A percentile compares a stretch with the other conserved stretches of the same genome.
phyloP scores from a whole-genome alignment of 2,329 filamentous ascomycete species.

The Penicillium sp. region DNA sequence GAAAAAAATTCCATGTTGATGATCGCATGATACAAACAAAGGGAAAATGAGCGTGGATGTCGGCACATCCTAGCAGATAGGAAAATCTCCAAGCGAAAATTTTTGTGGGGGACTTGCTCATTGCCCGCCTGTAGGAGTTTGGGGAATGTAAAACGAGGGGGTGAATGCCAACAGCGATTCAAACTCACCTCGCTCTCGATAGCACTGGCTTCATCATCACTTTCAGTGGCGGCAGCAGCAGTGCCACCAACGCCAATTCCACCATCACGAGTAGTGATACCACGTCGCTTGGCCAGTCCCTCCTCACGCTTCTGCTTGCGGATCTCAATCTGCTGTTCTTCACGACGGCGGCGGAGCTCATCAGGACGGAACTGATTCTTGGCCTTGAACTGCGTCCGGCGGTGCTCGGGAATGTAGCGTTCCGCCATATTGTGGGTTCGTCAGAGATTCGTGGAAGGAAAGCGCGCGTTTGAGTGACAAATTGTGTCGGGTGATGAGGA shows the following conservation, averaged over 20 bases:
- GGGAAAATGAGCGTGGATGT: conserved; percentile 1
- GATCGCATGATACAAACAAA: conserved; percentile 28
- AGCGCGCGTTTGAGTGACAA: conserved; percentile 21
- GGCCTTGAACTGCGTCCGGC: conserved; percentile 98
- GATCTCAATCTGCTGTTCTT: conserved; percentile 99
- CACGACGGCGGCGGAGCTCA: conserved; percentile 93
- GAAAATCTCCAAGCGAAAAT: not conserved
- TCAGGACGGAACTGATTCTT: conserved; percentile 99
- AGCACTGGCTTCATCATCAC: conserved; percentile 91
- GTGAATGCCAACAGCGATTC: conserved; percentile 15
- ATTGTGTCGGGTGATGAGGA: conserved; percentile 8
- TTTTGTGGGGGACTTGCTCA: not conserved
- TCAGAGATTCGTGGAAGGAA: conserved; percentile 18
- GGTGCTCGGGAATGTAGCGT: conserved; percentile 98
- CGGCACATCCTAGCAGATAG: not conserved
- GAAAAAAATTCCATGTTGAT: conserved; percentile 29
- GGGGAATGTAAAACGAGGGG: conserved; percentile 1
- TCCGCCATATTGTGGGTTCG: conserved; percentile 69
- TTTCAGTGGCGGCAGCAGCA: conserved; percentile 84
- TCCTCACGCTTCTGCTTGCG: conserved; percentile 98
- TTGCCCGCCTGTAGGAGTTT: not conserved
- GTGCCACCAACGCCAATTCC: conserved; percentile 51
- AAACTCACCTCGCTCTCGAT: conserved; percentile 88
- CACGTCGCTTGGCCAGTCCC: conserved; percentile 96
- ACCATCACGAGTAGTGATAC: conserved; percentile 74